Evolutionary conservation across 2,329 filamentous ascomycete genomes (phyloP).

Genomic region (Pseudogymnoascus sp.): DNA sequence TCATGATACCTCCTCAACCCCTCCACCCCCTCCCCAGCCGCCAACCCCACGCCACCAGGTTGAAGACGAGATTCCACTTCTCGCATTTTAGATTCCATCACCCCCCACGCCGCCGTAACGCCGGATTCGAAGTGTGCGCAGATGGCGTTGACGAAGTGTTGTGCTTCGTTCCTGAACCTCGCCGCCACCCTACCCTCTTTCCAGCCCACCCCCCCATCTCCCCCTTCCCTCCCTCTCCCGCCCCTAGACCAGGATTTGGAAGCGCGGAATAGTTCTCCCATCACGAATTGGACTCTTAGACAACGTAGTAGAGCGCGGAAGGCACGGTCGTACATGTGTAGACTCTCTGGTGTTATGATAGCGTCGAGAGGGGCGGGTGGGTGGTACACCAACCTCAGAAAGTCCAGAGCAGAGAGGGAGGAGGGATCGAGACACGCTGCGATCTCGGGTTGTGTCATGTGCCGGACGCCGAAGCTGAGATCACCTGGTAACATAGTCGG

Average conservation of each 20-base stretch:
- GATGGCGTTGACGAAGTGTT: conserved; percentile 67
- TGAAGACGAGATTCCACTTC: conserved; percentile 51
- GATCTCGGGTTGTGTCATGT: conserved; percentile 69
- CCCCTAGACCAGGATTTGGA: conserved; percentile 22
- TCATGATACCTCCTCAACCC: conserved; percentile 63
- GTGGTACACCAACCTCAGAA: conserved; percentile 78
- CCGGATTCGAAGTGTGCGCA: conserved; percentile 72
- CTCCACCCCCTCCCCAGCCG: conserved; percentile 50
- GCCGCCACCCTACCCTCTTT: conserved; percentile 27
- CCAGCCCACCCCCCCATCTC: conserved; percentile 29
- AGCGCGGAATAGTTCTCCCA: conserved; percentile 55
- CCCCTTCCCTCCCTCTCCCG: conserved; percentile 20
- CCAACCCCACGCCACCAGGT: conserved; percentile 29
- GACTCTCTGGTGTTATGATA: conserved; percentile 60
- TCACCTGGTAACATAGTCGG: conserved; percentile 51
- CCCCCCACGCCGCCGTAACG: conserved; percentile 62
- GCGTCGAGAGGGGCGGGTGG: conserved; percentile 61
- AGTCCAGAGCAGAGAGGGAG: conserved; percentile 83
- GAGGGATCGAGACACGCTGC: conserved; percentile 74
- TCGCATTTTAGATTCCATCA: conserved; percentile 58
- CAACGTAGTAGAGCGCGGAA: conserved; percentile 74
- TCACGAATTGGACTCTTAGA: conserved; percentile 68
- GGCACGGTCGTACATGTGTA: conserved; percentile 76
- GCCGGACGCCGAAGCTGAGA: conserved; percentile 75
- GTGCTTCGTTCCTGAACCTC: conserved; percentile 65